A percentile compares a stretch with the other conserved stretches of the same genome.
These are phyloP conservation scores for Cylindrotheca closterium DNA, from an alignment of 108 stramenopile genomes.

Conservation along the genomic window DNA sequence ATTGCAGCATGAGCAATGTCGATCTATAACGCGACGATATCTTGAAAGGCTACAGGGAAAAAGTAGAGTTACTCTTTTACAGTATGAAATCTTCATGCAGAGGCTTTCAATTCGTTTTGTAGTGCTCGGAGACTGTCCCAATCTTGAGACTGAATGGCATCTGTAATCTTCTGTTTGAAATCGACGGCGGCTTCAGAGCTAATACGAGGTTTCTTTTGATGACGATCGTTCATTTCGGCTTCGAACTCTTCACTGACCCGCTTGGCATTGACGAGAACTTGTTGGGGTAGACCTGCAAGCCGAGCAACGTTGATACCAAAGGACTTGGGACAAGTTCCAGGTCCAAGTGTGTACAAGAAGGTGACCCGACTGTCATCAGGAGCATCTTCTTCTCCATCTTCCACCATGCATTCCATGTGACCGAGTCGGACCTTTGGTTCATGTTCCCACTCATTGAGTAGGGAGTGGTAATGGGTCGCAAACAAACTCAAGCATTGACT, in stretches of 20 bases:
- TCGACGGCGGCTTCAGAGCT: neutral
- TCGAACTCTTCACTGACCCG: conserved; percentile 77
- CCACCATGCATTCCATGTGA: conserved; percentile 99
- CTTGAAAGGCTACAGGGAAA: no score
- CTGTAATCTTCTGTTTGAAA: conserved; percentile 2
- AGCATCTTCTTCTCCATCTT: conserved; percentile 32
- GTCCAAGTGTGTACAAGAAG: conserved; percentile 96
- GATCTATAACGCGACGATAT: no score
- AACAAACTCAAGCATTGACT: conserved; percentile 91
- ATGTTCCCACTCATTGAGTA: conserved; percentile 93
- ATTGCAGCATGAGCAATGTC: no score
- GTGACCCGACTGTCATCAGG: conserved; percentile 79
- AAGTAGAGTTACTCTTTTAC: no score
- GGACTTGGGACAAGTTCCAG: conserved; percentile 92
- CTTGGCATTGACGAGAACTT: conserved; percentile 85
- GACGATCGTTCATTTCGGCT: conserved; percentile 48
- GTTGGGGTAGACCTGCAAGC: conserved; percentile 94
- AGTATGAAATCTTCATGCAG: no score
- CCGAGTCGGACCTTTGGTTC: conserved; percentile 83
- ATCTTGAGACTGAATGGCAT: conserved; percentile 4
- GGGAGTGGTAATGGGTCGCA: conserved; percentile 98
- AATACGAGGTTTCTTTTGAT: neutral
- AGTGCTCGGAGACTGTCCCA: conserved; percentile 8
- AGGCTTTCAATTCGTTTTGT: conserved; percentile 8
- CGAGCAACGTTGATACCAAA: conserved; percentile 99